phyloP scores from a whole-genome alignment of 2,329 filamentous ascomycete species.

The Fusarium guadeloupense region DNA sequence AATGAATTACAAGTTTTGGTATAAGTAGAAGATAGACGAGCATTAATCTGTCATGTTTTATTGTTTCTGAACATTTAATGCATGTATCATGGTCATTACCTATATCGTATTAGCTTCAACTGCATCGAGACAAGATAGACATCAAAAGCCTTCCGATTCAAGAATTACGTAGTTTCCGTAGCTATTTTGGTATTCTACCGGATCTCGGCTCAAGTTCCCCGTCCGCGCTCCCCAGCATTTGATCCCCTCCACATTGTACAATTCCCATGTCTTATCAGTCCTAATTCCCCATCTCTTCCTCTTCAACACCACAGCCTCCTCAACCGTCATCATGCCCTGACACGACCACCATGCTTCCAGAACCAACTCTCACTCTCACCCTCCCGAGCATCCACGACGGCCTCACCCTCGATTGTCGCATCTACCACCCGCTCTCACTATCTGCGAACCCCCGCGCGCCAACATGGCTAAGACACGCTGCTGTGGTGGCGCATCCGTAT shows the following conservation, averaged over 20 bases:
- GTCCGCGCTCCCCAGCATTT: constrained; percentile 26
- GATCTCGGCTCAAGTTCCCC: constrained; percentile 20
- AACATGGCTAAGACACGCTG: constrained; percentile 60
- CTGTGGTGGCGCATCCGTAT: constrained; percentile 88
- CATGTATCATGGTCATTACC: background rate
- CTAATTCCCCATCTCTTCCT: constrained; percentile 2
- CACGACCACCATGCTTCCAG: constrained; percentile 59
- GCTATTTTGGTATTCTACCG: constrained; percentile 5
- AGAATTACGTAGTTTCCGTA: constrained; percentile 6
- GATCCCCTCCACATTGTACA: constrained; percentile 14
- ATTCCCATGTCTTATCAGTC: constrained; percentile 3
- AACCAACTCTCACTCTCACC: constrained; percentile 72
- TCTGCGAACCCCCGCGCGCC: constrained; percentile 45
- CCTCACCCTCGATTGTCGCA: constrained; percentile 77
- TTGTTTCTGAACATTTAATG: background rate
- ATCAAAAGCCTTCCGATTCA: too few species aligned
- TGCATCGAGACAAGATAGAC: too few species aligned
- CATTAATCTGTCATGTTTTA: constrained; percentile 13
- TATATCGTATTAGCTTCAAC: too few species aligned
- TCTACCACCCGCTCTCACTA: constrained; percentile 75
- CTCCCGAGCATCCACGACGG: constrained; percentile 88
- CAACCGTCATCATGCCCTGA: constrained; percentile 31
- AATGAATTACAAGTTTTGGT: background rate
- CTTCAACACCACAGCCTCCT: background rate
- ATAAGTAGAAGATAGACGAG: constrained; percentile 30